These are phyloP conservation scores for Tilletia horrida DNA, from an alignment of 1,284 basidiomycete species.

Conservation along the genomic window DNA sequence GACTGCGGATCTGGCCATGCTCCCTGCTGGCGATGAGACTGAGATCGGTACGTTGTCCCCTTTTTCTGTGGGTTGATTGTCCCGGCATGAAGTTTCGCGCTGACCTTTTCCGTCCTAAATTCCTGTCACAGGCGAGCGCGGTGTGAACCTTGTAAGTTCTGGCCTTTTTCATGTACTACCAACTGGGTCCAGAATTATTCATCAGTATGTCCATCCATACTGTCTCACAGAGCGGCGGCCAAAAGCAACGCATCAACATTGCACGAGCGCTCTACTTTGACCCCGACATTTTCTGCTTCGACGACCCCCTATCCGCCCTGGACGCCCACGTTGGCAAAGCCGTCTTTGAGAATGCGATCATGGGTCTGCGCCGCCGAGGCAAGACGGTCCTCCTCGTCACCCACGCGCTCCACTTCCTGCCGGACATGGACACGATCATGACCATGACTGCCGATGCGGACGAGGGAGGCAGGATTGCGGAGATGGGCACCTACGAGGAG, in stretches of 20 bases:
- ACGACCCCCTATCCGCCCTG: slow-evolving; percentile 69
- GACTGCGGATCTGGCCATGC: slow-evolving; percentile 65
- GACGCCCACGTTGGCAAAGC: slow-evolving; percentile 55
- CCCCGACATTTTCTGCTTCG: slow-evolving; percentile 67
- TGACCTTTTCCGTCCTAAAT: neutral
- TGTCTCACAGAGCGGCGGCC: slow-evolving; percentile 59
- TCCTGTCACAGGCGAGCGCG: neutral
- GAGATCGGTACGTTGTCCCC: slow-evolving; percentile 58
- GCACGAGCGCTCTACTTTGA: slow-evolving; percentile 70
- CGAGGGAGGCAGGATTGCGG: slow-evolving; percentile 67
- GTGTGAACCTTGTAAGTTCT: slow-evolving; percentile 8
- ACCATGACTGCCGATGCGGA: slow-evolving; percentile 57
- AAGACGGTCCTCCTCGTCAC: slow-evolving; percentile 54
- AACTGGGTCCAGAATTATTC: no score
- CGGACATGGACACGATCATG: slow-evolving; percentile 65
- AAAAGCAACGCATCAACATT: slow-evolving; percentile 69
- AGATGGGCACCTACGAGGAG: slow-evolving; percentile 65
- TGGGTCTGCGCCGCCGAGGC: slow-evolving; percentile 36
- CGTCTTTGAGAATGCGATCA: slow-evolving; percentile 51
- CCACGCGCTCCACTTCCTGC: slow-evolving; percentile 60
- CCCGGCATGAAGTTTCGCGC: neutral
- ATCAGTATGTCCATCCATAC: slow-evolving; percentile 10
- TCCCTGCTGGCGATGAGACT: slow-evolving; percentile 73
- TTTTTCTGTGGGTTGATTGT: neutral
- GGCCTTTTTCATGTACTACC: no score